Conservation (phyloP, 345 rosid genomes). For the Capsella bursapastoris region DNA sequence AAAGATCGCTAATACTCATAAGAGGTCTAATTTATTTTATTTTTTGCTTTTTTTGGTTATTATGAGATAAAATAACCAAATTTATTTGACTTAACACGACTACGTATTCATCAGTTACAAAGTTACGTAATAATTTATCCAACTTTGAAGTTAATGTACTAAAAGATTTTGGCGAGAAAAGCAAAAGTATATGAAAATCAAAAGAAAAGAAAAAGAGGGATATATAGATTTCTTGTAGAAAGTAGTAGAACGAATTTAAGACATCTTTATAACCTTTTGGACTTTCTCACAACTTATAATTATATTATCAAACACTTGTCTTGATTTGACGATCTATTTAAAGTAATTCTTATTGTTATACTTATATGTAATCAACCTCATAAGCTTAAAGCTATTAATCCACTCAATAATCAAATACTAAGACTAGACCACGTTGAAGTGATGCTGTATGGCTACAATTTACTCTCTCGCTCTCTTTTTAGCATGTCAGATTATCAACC, state of each 20-base stretch:
- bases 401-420: too few relatives aligned
- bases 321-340: slow-evolving; percentile 1
- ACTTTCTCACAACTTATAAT: background rate
- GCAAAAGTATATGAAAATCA: slow-evolving; percentile 19
- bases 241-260: slow-evolving; percentile 11
- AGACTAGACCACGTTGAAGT: background rate
- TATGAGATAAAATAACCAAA: too few relatives aligned
- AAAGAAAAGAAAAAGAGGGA: slow-evolving; percentile 1
- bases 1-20: background rate
- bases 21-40: background rate
- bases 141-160: background rate
- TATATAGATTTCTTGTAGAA: slow-evolving; percentile 17
- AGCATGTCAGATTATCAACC: background rate
- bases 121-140: background rate
- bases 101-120: background rate
- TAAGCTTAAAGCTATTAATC: background rate
- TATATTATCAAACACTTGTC: background rate
- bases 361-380: background rate
- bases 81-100: background rate
- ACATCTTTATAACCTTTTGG: slow-evolving; percentile 2
- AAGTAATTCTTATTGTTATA: background rate
- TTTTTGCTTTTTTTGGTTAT: background rate
- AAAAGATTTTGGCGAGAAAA: slow-evolving; percentile 1
- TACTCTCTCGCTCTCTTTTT: background rate
- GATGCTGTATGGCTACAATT: background rate